Evolutionary conservation across 208 protist species (phyloP).

Genomic region (Spongospora subterranea): DNA sequence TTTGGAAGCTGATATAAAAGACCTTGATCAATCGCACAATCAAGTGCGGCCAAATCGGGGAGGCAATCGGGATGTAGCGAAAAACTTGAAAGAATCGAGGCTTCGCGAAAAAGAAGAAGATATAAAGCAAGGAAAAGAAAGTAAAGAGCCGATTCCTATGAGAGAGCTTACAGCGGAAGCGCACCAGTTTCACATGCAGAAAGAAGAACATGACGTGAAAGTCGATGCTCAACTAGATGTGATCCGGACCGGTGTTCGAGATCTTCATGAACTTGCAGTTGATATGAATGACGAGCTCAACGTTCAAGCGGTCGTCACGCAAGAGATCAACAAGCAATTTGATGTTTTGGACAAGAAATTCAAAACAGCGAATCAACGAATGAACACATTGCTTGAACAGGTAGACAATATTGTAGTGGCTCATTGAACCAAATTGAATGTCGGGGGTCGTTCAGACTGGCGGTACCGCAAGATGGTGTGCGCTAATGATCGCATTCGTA

Average conservation of each 20-base stretch:
- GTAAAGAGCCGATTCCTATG: slow-evolving; percentile 9
- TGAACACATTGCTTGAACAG: slow-evolving; percentile 51
- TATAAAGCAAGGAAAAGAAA: neutral
- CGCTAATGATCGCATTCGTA: slow-evolving; percentile 40
- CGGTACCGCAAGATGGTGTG: slow-evolving; percentile 41
- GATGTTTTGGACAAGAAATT: slow-evolving; percentile 54
- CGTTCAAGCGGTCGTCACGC: slow-evolving; percentile 16
- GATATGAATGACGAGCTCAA: slow-evolving; percentile 50
- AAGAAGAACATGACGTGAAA: slow-evolving; percentile 19
- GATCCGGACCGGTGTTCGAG: slow-evolving; percentile 40
- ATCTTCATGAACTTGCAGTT: slow-evolving; percentile 1
- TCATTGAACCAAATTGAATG: neutral
- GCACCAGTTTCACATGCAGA: neutral
- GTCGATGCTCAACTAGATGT: slow-evolving; percentile 34
- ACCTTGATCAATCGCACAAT: slow-evolving; percentile 44
- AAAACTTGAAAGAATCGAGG: neutral
- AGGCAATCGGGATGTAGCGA: slow-evolving; percentile 24
- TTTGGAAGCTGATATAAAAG: slow-evolving; percentile 21
- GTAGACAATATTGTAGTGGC: neutral
- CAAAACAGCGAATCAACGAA: slow-evolving; percentile 14
- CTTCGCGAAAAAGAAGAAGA: neutral
- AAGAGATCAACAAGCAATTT: slow-evolving; percentile 55
- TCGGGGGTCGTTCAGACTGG: neutral
- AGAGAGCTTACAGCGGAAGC: neutral
- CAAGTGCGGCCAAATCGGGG: slow-evolving; percentile 18